Conservation (phyloP, 78 protist genomes). For the Fonticula alba region DNA sequence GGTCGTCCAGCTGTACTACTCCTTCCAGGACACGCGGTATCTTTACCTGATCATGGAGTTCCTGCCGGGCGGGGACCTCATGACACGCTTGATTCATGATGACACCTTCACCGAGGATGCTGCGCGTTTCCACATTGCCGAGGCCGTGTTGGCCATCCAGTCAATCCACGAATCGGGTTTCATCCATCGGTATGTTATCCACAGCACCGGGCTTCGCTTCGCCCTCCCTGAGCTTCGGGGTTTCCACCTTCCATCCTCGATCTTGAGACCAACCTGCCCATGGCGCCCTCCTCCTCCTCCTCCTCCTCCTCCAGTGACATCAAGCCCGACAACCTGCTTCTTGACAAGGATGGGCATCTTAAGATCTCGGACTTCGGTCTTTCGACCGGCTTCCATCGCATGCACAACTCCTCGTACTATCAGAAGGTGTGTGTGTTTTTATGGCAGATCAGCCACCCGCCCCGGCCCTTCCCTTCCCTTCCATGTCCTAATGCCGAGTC, state of each 20-base stretch:
- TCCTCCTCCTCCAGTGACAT: constrained; percentile 6
- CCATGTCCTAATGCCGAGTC: too few species aligned
- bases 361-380: constrained; percentile 4
- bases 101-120: constrained; percentile 19
- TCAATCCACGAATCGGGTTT: constrained; percentile 42
- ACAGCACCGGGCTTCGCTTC: background rate
- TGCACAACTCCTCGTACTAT: too few species aligned
- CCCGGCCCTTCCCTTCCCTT: too few species aligned
- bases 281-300: too few species aligned
- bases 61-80: constrained; percentile 13
- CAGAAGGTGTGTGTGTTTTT: too few species aligned
- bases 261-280: too few species aligned
- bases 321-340: constrained; percentile 7
- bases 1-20: constrained; percentile 42
- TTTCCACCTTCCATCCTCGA: too few species aligned
- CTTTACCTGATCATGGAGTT: constrained; percentile 28
- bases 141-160: constrained; percentile 49
- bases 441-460: too few species aligned
- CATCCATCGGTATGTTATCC: constrained; percentile 19
- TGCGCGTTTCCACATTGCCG: constrained; percentile 54
- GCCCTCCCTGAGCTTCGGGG: too few species aligned
- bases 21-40: constrained; percentile 31
- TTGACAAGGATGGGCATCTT: background rate
- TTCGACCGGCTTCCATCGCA: too few species aligned
- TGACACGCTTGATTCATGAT: background rate